Conservation (phyloP, 23 red algal species). For the Gracilaria caudata region DNA sequence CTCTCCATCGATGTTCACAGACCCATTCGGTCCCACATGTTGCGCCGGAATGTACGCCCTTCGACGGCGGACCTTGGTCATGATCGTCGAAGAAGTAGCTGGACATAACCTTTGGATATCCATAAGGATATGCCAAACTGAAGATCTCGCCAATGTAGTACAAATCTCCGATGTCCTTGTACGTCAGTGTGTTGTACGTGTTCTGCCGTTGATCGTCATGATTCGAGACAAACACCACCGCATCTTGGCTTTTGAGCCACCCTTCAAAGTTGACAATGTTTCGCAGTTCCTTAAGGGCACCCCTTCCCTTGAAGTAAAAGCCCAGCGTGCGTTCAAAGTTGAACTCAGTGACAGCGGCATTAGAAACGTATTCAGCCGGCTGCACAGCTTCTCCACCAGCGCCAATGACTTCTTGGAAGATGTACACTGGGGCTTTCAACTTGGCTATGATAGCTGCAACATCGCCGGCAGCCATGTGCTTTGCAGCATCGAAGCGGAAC, state of each 20-base stretch:
- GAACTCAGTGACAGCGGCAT: slow-evolving; percentile 9
- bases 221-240: slow-evolving; percentile 17
- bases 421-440: slow-evolving; percentile 8
- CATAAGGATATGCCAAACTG: slow-evolving; percentile 17
- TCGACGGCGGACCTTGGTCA: slow-evolving; percentile 9
- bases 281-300: background rate
- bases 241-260: slow-evolving; percentile 6
- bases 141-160: slow-evolving; percentile 33
- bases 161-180: slow-evolving; percentile 2
- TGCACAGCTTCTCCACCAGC: slow-evolving; percentile 28
- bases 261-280: slow-evolving; percentile 3
- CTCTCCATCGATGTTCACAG: slow-evolving; percentile 19
- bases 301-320: slow-evolving; percentile 5
- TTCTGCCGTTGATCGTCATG: slow-evolving; percentile 26
- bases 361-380: background rate
- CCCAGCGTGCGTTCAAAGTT: slow-evolving; percentile 22
- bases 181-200: slow-evolving; percentile 1
- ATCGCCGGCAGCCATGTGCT: slow-evolving; percentile 23
- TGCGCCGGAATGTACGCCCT: slow-evolving; percentile 15
- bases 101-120: slow-evolving; percentile 26
- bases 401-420: slow-evolving; percentile 25
- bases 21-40: slow-evolving; percentile 1
- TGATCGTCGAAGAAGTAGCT: slow-evolving; percentile 22
- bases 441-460: slow-evolving; percentile 25
- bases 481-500: slow-evolving; percentile 33